Evolutionary conservation across 768 basidiomycete species (phyloP).

Genomic region (Naganishia friedmannii): DNA sequence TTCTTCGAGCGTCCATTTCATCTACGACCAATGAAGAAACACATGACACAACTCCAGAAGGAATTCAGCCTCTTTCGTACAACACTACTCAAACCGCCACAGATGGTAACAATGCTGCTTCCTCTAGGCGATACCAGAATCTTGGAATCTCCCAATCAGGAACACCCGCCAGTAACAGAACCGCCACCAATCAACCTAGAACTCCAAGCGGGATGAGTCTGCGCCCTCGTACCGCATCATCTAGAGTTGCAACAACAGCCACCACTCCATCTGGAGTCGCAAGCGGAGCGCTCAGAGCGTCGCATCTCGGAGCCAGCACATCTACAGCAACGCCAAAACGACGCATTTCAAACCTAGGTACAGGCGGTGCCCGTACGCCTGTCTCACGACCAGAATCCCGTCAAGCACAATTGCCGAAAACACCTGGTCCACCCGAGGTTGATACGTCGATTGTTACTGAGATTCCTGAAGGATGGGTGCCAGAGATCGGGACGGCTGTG

Average conservation of each 20-base stretch:
- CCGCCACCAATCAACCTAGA: not conserved
- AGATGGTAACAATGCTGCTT: not conserved
- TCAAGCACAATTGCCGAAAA: constrained; percentile 4
- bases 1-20: constrained; percentile 28
- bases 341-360: not conserved
- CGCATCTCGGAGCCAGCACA: constrained; percentile 2
- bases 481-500: constrained; percentile 74
- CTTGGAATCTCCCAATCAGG: constrained; percentile 19
- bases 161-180: constrained; percentile 10
- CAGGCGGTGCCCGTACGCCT: constrained; percentile 8
- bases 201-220: constrained; percentile 14
- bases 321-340: constrained; percentile 14
- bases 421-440: constrained; percentile 1
- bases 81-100: not conserved
- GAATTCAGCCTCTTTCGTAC: constrained; percentile 17
- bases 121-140: not conserved
- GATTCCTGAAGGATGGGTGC: constrained; percentile 36
- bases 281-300: constrained; percentile 5
- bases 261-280: constrained; percentile 13
- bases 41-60: constrained; percentile 22
- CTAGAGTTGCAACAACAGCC: not conserved
- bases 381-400: not conserved
- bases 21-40: not conserved
- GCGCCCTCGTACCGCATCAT: constrained; percentile 5
- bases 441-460: constrained; percentile 1